Evolutionary conservation across 768 basidiomycete genomes (phyloP).

Genomic region (Leccinum uliginosum): DNA sequence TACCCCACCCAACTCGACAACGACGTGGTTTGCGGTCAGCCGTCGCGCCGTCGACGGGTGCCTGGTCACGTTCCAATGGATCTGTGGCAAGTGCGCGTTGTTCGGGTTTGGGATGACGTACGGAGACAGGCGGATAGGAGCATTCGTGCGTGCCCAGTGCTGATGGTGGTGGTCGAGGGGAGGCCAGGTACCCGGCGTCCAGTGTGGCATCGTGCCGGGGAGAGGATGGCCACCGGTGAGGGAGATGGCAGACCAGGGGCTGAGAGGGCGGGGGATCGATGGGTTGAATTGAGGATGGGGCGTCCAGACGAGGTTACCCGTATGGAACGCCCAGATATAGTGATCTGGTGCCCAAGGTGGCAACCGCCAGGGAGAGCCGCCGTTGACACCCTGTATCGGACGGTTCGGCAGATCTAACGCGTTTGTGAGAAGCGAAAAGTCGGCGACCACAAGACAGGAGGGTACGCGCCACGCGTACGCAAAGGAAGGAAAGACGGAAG

Average conservation of each 20-base stretch:
- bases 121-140: conserved; percentile 25
- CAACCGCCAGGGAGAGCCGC: conserved; percentile 1
- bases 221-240: conserved; percentile 23
- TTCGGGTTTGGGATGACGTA: conserved; percentile 31
- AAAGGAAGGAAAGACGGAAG: neutral
- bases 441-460: neutral
- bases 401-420: conserved; percentile 4
- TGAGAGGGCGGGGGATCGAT: conserved; percentile 1
- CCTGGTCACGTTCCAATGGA: conserved; percentile 36
- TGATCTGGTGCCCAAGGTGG: conserved; percentile 19
- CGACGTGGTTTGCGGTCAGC: conserved; percentile 25
- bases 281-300: conserved; percentile 19
- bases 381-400: neutral
- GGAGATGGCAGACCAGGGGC: conserved; percentile 15
- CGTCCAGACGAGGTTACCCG: conserved; percentile 23
- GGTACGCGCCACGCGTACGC: neutral
- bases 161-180: conserved; percentile 16
- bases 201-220: conserved; percentile 22
- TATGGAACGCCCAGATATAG: conserved; percentile 21
- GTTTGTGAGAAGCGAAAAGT: neutral
- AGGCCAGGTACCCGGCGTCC: conserved; percentile 27
- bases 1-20: conserved; percentile 18
- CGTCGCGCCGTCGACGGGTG: conserved; percentile 30
- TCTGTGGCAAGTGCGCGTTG: conserved; percentile 24
- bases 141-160: neutral